Evolutionary conservation across 805 yeast genomes (phyloP).

Genomic region (Vanderwaltozyma tropicalis): DNA sequence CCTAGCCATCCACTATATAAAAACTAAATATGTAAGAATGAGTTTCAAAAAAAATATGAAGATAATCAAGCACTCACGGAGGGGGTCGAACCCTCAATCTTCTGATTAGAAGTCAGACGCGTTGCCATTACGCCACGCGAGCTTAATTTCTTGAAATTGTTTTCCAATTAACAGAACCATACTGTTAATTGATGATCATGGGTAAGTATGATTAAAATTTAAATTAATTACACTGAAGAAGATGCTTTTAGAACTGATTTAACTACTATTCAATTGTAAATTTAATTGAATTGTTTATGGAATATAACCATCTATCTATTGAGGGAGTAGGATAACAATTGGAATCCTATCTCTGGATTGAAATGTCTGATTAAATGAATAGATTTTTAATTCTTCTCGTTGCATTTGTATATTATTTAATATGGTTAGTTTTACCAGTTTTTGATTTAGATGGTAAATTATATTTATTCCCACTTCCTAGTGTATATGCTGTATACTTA

Average conservation of each 20-base stretch:
- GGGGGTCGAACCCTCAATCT: constrained; percentile 45
- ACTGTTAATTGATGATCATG: too few species aligned
- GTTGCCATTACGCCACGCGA: constrained; percentile 44
- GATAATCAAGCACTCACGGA: constrained; percentile 32
- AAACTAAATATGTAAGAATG: too few species aligned
- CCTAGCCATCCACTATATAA: too few species aligned
- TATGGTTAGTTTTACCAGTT: constrained; percentile 26
- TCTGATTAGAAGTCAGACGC: constrained; percentile 44
- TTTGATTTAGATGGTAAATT: constrained; percentile 17
- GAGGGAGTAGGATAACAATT: too few species aligned
- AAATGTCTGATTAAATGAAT: constrained; percentile 13
- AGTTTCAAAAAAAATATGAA: neutral
- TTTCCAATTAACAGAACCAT: neutral
- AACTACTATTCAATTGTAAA: too few species aligned
- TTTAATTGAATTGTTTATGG: too few species aligned
- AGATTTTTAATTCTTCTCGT: constrained; percentile 14
- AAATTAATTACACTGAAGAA: too few species aligned
- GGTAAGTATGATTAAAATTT: too few species aligned
- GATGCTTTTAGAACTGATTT: too few species aligned
- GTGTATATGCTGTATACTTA: constrained; percentile 22
- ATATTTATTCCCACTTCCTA: constrained; percentile 23
- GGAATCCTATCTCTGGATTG: neutral
- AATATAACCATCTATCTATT: too few species aligned
- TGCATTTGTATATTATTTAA: constrained; percentile 18
- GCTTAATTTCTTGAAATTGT: constrained; percentile 16